Evolutionary conservation across 2,329 filamentous ascomycete genomes (phyloP), one percentile per base, ranked within the genome.

Genomic region (Zymoseptoria passerinii): DNA sequence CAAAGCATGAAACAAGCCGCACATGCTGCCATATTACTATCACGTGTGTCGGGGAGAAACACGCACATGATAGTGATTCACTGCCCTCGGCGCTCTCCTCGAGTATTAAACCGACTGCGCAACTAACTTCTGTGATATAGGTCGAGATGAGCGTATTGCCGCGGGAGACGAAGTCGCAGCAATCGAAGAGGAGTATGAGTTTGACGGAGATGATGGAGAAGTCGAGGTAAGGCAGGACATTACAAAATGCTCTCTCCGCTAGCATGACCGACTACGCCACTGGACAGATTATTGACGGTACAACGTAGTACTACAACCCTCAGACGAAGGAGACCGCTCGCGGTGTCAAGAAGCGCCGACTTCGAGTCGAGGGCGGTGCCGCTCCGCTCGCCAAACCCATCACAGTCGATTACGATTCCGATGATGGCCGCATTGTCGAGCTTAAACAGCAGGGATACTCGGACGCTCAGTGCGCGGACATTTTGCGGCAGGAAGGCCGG

Each of bases 341-440:
- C 50, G 23, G 23, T 13, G 16, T 27, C 50, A 59, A 52, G 52
- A 56, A 50, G 50, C 23, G 52, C 18, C 48, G 44, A 54, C 28
- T 52, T 8, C 64, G 69, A 10, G 77, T 77, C 27, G 66, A 67
- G n/a, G 73, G 74, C 8, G 73, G 73, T 13, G 70, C 70, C 18
- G 69, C 77, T 20, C 73, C 75, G 4, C 69, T 74, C 23, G 68
- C 75, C 18, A 80, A 76, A 66, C 74, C 69, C 44, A 73, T 80
- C 20, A 69, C 68, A 8, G 69, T 70, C 20, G 71, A 78, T 48
- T 72, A 79, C 50, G 76, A 80, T 63, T 74, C 74, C 0, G 77
- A 79, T 40, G 78, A 81, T 59, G 74, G 75, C 50, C 68, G 79
- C 48, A 76, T 78, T 58, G 67, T 78, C 57, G 62, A 66, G 4